Base-by-base conservation (phyloP, 2,329 filamentous ascomycete species). In the Helminthosporium solani region DNA sequence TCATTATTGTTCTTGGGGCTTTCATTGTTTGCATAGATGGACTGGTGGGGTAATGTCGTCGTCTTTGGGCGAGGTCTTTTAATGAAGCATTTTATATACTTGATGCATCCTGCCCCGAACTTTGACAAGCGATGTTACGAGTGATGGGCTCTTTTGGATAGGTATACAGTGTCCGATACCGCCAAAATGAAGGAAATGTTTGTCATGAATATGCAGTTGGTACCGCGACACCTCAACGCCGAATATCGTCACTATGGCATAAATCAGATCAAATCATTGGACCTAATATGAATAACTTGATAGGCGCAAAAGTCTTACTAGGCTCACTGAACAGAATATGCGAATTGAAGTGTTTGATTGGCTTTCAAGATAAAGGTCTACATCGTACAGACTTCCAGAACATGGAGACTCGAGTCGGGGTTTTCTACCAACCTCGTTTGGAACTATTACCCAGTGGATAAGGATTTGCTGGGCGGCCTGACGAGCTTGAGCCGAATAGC, bases 131-230 rank as follows among this genome's bases (percentile, higher is more conserved):
- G 14, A 4, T 12, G 18, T 7, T 45, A 40, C 16, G n/a, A 45
- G 7, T 35, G 20, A 21, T 19, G 19, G n/a, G 36, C 43, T 12
- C 21, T 45, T 7, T 18, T 45, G 3, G 31, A 45, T 18, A 28
- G 36, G 11, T 44, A 34, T 15, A 30, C 43, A n/a, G 20, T 15
- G 9, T 45, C 35, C 23, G 19, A 45, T n/a, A 12, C 36, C 43
- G 20, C 7, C n/a, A 11, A 1, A 35, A 40, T 40, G 43, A 45
- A 45, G 37, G 28, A n/a, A n/a, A n/a, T n/a, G n/a, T n/a, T n/a
- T n/a, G n/a, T n/a, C n/a, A n/a, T n/a, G n/a, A n/a, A n/a, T n/a
- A n/a, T n/a, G n/a, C n/a, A n/a, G n/a, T n/a, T n/a, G n/a, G n/a
- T n/a, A n/a, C n/a, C n/a, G n/a, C n/a, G n/a, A n/a, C n/a, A n/a